Base-by-base conservation (phyloP, 768 basidiomycete genomes). In the Basidioascus undulatus region DNA sequence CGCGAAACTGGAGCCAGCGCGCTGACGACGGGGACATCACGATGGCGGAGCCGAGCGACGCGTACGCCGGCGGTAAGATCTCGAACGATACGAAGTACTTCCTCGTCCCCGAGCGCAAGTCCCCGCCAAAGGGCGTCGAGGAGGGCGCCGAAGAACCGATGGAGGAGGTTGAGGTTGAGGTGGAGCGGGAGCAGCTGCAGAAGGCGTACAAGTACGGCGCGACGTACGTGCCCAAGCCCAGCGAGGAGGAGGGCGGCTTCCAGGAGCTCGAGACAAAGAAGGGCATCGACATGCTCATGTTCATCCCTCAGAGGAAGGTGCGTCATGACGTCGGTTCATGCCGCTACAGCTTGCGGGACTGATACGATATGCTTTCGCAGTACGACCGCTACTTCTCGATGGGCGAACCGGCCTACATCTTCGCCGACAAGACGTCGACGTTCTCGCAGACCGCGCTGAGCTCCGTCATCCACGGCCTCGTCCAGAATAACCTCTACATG, bases 181-280 rank as follows among this genome's bases (percentile, higher is more conserved):
- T 80, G 6, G 74, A 79, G 53, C 76, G 76, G 57, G 76, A 81
- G 49, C 68, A 83, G 28, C 70, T 86, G 7, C 63, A 81, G 19
- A 61, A 65, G 47, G 83, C 81, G 2, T 87, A 78, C 63, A 78
- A 79, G 59, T 89, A 92, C 51, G 87, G 87, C 16, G 68, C 81
- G 2, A 76, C 79, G 1, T 86, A 82, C 57, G 76, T 71, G 3
- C 82, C 81, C 1, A 75, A 76, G 57, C 49, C 46, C 3, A 47
- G 46, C 12, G 43, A 48, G 25, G 77, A 80, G 2, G 80, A 82
- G 39, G 80, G 72, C n/a, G 72, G 74, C 40, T 89, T 84, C 50
- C 69, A 70, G 24, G 67, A 62, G 46, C 25, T 3, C 9, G 41
- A 33, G n/a, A 79, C 83, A 1, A 67, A 61, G 52, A 76, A 74